A percentile compares a stretch with the other conserved stretches of the same genome.
Evolutionary conservation across 2,329 filamentous ascomycete genomes (phyloP).

Genomic region (Diaporthe sp.): DNA sequence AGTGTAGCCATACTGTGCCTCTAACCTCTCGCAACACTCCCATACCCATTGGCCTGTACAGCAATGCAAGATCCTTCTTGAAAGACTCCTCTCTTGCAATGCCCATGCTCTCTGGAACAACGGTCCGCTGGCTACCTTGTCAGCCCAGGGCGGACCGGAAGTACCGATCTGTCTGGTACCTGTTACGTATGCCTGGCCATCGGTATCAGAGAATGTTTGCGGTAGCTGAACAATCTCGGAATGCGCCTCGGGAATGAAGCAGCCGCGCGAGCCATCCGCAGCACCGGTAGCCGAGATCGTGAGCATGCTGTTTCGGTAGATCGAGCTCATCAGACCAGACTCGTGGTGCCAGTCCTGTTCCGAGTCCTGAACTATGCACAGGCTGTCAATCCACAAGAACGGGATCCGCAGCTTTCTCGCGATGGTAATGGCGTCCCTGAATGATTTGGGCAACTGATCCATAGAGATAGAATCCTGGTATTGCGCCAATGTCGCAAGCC

Average conservation of each 20-base stretch:
- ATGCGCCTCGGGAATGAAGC: conserved; percentile 3
- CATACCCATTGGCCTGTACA: not conserved
- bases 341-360: conserved; percentile 25
- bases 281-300: conserved; percentile 18
- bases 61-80: conserved; percentile 7
- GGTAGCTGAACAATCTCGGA: conserved; percentile 4
- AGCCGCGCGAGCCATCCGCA: conserved; percentile 6
- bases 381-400: conserved; percentile 25
- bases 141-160: not conserved
- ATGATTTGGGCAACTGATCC: not conserved
- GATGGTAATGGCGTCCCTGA: conserved; percentile 19
- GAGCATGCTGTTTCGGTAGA: conserved; percentile 14
- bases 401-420: not conserved
- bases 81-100: conserved; percentile 1
- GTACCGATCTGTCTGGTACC: not conserved
- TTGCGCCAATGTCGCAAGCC: not conserved
- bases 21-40: conserved; percentile 7
- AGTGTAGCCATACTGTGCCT: not conserved
- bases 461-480: not conserved
- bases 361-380: conserved; percentile 25
- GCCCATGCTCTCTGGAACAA: conserved; percentile 3
- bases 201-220: not conserved
- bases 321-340: conserved; percentile 22
- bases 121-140: not conserved
- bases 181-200: not conserved